Percentiles rank a stretch among this genome's conserved stretches.
Conservation (phyloP, 1,284 basidiomycete genomes). For the Kwoniella shivajii region DNA sequence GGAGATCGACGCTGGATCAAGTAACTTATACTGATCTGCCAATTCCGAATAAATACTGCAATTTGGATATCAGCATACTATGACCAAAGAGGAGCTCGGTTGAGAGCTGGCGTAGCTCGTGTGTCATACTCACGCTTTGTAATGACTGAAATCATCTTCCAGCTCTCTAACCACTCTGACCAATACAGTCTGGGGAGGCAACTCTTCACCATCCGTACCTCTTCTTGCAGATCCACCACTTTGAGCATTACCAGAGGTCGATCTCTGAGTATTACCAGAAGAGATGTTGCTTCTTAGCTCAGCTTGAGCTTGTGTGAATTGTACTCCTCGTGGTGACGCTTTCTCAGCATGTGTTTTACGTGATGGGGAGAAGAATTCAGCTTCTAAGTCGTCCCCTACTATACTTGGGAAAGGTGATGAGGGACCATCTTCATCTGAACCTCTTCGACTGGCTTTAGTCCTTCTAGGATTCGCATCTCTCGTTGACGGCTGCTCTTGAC, state of each 20-base stretch:
- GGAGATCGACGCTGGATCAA: slow-evolving; percentile 78
- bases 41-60: slow-evolving; percentile 84
- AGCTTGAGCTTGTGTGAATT: neutral
- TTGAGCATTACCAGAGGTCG: neutral
- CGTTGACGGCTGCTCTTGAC: neutral
- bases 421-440: slow-evolving; percentile 40
- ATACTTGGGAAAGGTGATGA: slow-evolving; percentile 76
- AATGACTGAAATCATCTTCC: slow-evolving; percentile 87
- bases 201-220: slow-evolving; percentile 14
- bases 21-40: slow-evolving; percentile 82
- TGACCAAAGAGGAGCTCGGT: neutral
- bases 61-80: too few species aligned
- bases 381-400: slow-evolving; percentile 70
- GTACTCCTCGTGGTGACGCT: neutral
- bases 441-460: slow-evolving; percentile 4
- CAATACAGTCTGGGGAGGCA: slow-evolving; percentile 81
- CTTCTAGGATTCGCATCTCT: neutral
- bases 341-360: neutral
- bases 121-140: slow-evolving; percentile 72
- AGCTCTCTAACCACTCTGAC: slow-evolving; percentile 75
- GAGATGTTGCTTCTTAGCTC: neutral
- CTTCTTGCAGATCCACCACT: neutral
- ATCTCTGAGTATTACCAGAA: neutral
- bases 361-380: slow-evolving; percentile 66
- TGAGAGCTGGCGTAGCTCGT: too few species aligned